Percentiles rank a stretch among this genome's conserved stretches.
Conservation (phyloP, 2,329 filamentous ascomycete genomes). For the Aspergillus aculeatus region DNA sequence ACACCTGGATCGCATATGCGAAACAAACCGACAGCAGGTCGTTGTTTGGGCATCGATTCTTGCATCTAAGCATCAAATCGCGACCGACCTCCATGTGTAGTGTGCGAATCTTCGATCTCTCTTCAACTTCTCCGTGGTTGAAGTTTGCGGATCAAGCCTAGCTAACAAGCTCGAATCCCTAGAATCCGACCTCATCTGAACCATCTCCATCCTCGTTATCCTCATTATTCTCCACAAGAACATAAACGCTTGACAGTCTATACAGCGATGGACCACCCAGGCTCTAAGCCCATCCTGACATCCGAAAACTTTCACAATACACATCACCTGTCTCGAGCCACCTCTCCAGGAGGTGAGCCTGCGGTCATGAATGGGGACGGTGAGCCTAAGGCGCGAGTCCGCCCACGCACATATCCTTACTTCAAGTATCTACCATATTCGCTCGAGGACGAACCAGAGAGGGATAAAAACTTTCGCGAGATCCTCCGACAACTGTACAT, state of each 20-base stretch:
- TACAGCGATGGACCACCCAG: slow-evolving; percentile 38
- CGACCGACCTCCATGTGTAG: slow-evolving; percentile 20
- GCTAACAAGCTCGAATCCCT: slow-evolving; percentile 24
- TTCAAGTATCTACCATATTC: slow-evolving; percentile 85
- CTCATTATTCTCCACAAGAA: slow-evolving; percentile 16
- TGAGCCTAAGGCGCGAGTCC: slow-evolving; percentile 65
- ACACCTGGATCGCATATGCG: slow-evolving; percentile 25
- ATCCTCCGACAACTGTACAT: slow-evolving; percentile 95
- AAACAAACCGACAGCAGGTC: slow-evolving; percentile 27
- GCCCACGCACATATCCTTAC: slow-evolving; percentile 89
- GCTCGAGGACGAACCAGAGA: slow-evolving; percentile 75
- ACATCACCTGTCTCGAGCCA: slow-evolving; percentile 78
- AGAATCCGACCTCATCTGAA: slow-evolving; percentile 27
- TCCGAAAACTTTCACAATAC: slow-evolving; percentile 43
- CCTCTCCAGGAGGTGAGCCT: slow-evolving; percentile 67
- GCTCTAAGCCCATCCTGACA: slow-evolving; percentile 35
- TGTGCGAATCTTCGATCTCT: slow-evolving; percentile 13
- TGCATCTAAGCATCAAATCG: slow-evolving; percentile 19
- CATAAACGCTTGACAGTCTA: slow-evolving; percentile 18
- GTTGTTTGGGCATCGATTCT: slow-evolving; percentile 22
- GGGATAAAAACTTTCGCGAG: slow-evolving; percentile 75
- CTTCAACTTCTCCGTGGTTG: not conserved
- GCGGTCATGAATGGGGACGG: slow-evolving; percentile 52
- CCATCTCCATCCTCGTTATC: slow-evolving; percentile 22
- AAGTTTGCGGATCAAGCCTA: slow-evolving; percentile 8